Evolutionary conservation across 2,329 filamentous ascomycete genomes (phyloP).

Genomic region (Penicillium sp.): DNA sequence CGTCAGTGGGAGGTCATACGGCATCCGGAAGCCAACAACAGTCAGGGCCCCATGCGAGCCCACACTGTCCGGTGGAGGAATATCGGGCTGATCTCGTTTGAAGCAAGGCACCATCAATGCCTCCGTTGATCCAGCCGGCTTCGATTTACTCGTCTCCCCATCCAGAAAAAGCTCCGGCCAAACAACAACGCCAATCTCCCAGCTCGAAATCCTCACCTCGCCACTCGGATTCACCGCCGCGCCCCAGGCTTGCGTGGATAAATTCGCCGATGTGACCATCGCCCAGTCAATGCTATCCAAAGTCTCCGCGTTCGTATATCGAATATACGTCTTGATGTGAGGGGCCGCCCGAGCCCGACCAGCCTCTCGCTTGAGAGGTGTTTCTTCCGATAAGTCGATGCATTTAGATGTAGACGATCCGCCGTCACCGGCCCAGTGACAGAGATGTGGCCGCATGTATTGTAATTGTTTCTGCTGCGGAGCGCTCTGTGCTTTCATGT

Average conservation of each 20-base stretch:
- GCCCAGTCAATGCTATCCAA: constrained; percentile 75
- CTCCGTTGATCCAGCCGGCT: background rate
- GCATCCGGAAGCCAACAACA: constrained; percentile 74
- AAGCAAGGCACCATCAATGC: constrained; percentile 73
- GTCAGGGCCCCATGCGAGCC: constrained; percentile 32
- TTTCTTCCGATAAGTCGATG: constrained; percentile 21
- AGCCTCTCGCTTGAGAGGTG: constrained; percentile 50
- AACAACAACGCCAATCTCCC: constrained; percentile 81
- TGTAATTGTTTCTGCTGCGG: constrained; percentile 75
- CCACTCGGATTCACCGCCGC: constrained; percentile 62
- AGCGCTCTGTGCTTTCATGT: constrained; percentile 74
- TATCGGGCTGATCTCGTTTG: constrained; percentile 61
- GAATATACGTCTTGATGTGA: constrained; percentile 88
- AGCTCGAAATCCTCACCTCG: constrained; percentile 76
- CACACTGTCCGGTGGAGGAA: constrained; percentile 10
- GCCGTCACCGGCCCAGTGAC: constrained; percentile 75
- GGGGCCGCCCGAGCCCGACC: constrained; percentile 75
- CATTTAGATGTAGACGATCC: constrained; percentile 21
- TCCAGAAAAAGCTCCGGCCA: constrained; percentile 69
- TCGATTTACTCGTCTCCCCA: background rate
- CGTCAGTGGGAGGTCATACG: constrained; percentile 79
- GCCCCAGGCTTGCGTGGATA: constrained; percentile 90
- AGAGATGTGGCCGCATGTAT: constrained; percentile 73
- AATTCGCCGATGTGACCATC: constrained; percentile 85
- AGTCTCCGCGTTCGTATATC: constrained; percentile 55